phyloP scores from a whole-genome alignment of 371 early-diverging fungal species.

The Syncephalastrum contaminatum region DNA sequence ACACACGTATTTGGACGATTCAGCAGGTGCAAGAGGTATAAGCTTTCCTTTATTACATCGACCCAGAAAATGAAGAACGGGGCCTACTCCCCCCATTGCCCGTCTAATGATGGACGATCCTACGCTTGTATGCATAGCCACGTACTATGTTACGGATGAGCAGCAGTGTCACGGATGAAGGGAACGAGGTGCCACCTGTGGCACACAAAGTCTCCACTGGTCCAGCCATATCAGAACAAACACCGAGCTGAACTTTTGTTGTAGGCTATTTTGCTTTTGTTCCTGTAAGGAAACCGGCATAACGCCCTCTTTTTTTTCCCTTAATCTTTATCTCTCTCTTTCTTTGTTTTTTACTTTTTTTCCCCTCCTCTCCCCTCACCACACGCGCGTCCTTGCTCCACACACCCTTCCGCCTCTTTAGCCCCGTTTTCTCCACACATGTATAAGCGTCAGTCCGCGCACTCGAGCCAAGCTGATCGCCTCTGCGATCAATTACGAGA shows the following conservation, averaged over 20 bases:
- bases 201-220: too few species aligned
- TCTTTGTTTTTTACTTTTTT: slow-evolving; percentile 1
- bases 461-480: slow-evolving; percentile 12
- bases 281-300: neutral
- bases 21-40: too few species aligned
- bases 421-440: neutral
- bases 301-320: neutral
- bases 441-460: neutral
- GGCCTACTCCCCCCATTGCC: too few species aligned
- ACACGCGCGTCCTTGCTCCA: neutral
- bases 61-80: too few species aligned
- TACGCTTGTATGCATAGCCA: too few species aligned
- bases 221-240: too few species aligned
- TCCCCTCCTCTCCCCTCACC: neutral
- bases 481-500: slow-evolving; percentile 20
- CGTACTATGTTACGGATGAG: neutral
- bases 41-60: too few species aligned
- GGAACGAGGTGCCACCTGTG: slow-evolving; percentile 6
- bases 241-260: neutral
- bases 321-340: neutral
- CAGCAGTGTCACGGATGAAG: neutral
- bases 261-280: neutral
- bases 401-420: neutral
- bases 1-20: too few species aligned
- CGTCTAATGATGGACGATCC: too few species aligned